Evolutionary conservation across 2,329 filamentous ascomycete genomes (phyloP).

Genomic region (Emergomyces africanus): DNA sequence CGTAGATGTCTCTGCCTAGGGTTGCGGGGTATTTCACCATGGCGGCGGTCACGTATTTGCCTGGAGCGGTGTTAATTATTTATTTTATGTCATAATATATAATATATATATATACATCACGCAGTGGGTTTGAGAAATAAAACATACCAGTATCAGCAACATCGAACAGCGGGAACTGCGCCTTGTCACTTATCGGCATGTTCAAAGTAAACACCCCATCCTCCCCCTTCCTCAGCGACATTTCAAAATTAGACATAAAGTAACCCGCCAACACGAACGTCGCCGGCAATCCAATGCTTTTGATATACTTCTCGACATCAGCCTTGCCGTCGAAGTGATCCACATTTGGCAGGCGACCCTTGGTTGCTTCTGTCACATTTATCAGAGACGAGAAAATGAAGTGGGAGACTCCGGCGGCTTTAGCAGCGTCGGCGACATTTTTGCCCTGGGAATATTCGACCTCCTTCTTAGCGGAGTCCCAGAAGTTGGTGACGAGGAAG

Average conservation of each 20-base stretch:
- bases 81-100: no score
- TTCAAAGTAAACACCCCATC: conserved; percentile 19
- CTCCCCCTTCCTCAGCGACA: conserved; percentile 19
- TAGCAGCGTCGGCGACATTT: conserved; percentile 26
- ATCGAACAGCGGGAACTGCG: conserved; percentile 34
- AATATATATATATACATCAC: no score
- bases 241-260: conserved; percentile 33
- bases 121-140: not conserved
- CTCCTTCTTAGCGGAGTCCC: conserved; percentile 29
- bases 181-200: conserved; percentile 16
- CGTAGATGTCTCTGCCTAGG: conserved; percentile 34
- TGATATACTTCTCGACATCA: conserved; percentile 27
- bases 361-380: conserved; percentile 18
- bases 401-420: conserved; percentile 24
- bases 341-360: conserved; percentile 23
- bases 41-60: conserved; percentile 19
- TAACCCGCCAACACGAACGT: conserved; percentile 31
- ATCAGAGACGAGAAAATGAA: conserved; percentile 31
- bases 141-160: conserved; percentile 34
- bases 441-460: conserved; percentile 24
- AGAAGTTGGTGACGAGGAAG: conserved; percentile 37
- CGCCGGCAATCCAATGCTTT: conserved; percentile 20
- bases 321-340: conserved; percentile 33
- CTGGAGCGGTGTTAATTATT: conserved; percentile 10
- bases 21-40: conserved; percentile 31